phyloP scores from a whole-genome alignment of 1,139 yeast species.

The Taphrina betulina region DNA sequence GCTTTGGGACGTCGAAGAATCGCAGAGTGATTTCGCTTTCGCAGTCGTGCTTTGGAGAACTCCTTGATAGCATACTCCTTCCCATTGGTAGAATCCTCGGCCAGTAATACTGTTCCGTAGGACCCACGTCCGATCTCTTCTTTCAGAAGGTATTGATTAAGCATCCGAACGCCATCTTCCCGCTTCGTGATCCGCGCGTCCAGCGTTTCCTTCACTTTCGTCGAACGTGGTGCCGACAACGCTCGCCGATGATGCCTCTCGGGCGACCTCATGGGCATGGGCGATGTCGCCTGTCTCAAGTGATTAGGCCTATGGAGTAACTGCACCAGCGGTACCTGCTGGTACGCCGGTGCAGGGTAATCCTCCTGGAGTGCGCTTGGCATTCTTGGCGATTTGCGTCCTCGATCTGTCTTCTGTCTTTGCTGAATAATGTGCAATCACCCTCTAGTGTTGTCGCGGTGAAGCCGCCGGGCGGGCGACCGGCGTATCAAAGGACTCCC shows the following conservation, averaged over 20 bases:
- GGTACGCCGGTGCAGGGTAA: slow-evolving; percentile 16
- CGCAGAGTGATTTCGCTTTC: slow-evolving; percentile 52
- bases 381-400: background rate
- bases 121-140: slow-evolving; percentile 80
- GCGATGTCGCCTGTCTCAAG: slow-evolving; percentile 19
- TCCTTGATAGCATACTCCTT: slow-evolving; percentile 70
- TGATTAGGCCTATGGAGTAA: slow-evolving; percentile 5
- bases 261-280: slow-evolving; percentile 34
- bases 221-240: slow-evolving; percentile 33
- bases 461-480: too few relatives aligned
- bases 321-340: background rate
- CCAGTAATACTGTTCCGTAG: slow-evolving; percentile 85
- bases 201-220: slow-evolving; percentile 43
- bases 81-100: slow-evolving; percentile 56
- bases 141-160: slow-evolving; percentile 58
- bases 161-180: slow-evolving; percentile 43
- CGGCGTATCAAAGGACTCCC: too few relatives aligned
- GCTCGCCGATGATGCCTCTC: slow-evolving; percentile 38
- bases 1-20: slow-evolving; percentile 41
- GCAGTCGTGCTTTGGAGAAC: slow-evolving; percentile 46
- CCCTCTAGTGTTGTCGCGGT: too few relatives aligned
- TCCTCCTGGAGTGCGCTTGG: slow-evolving; percentile 21
- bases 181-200: slow-evolving; percentile 43
- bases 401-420: too few relatives aligned
- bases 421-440: too few relatives aligned